Base-by-base conservation (phyloP, 139 green algal species). In the Ostreobium quekettii region DNA sequence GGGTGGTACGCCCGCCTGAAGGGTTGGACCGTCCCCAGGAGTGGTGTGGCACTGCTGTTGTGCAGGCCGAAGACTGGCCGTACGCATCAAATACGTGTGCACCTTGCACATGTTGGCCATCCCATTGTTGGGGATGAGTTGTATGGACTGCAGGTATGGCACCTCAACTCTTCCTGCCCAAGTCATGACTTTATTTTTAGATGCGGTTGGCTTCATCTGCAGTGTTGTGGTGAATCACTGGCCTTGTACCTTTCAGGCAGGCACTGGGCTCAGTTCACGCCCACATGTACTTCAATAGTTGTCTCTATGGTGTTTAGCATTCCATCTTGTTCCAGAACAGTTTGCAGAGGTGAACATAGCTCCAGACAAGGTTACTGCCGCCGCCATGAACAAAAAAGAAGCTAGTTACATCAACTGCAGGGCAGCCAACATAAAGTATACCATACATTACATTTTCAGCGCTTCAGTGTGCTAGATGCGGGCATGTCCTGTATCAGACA, bases 71-170 rank as follows among this genome's bases (percentile, higher is more conserved):
- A 70, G 8, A 83, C 85, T 26, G 85, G 85, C 1, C 72, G 85
- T 31, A 91, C 85, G 8, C 85, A 91, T 42, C 86, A 92, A 71
- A 92, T 92, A 56, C 77, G 86, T 5, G 67, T 92, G 57, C 86
- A 93, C 61, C 53, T 89, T 58, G 80, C 73, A 49, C 70, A 85
- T 60, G 19, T 76, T 48, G 86, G 85, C 0, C 78, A 85, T 66
- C 81, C 86, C 48, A 86, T 93, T 24, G 60, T 84, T 28, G 83
- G 85, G 11, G 86, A 93, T 74, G 79, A 83, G 11, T 62, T 87
- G 36, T 92, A 92, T 71, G 86, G 86, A 28, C 3, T 74, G 11
- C 28, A 61, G 64, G 71, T 76, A 26, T 28, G 15, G 28, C 19
- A n/a, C n/a, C n/a, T n/a, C n/a, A n/a, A n/a, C n/a, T n/a, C n/a